These are phyloP conservation scores for Aspergillus nanangensis DNA, from an alignment of 495 filamentous ascomycete species.

Conservation along the genomic window DNA sequence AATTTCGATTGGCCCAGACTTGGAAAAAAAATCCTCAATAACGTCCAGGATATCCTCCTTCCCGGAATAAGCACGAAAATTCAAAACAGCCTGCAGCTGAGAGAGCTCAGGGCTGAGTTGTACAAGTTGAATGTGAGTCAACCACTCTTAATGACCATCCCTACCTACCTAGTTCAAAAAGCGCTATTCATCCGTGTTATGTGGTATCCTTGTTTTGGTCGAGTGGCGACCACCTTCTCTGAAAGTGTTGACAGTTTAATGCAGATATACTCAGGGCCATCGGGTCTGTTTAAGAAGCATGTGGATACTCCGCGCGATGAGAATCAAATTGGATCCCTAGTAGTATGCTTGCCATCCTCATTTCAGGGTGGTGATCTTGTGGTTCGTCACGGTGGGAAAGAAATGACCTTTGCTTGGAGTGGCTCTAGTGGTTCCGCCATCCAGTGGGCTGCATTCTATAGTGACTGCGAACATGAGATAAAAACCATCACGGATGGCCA, in stretches of 20 bases:
- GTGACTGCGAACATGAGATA: slow-evolving; percentile 60
- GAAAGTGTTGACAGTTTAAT: background rate
- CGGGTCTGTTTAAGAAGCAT: slow-evolving; percentile 47
- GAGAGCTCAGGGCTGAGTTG: slow-evolving; percentile 38
- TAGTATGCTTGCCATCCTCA: slow-evolving; percentile 46
- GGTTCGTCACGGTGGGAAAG: slow-evolving; percentile 18
- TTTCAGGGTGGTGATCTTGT: slow-evolving; percentile 35
- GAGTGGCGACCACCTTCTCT: too few relatives aligned
- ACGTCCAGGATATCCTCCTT: slow-evolving; percentile 42
- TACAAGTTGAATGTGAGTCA: slow-evolving; percentile 53
- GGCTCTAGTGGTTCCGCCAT: slow-evolving; percentile 19
- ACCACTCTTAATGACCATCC: too few relatives aligned
- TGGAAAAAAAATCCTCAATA: slow-evolving; percentile 49
- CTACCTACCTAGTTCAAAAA: background rate
- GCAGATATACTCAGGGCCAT: slow-evolving; percentile 49
- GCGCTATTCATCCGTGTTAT: too few relatives aligned
- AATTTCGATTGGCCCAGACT: slow-evolving; percentile 49
- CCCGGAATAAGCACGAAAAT: slow-evolving; percentile 24
- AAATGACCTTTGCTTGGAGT: slow-evolving; percentile 42
- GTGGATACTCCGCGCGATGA: slow-evolving; percentile 50
- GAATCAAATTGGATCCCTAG: slow-evolving; percentile 50
- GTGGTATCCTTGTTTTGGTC: too few relatives aligned
- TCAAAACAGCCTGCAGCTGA: slow-evolving; percentile 6
- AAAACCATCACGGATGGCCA: slow-evolving; percentile 46
- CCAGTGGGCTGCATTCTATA: slow-evolving; percentile 59